phyloP scores from a whole-genome alignment of 2,329 filamentous ascomycete genomes.

The Exophiala oligosperma region DNA sequence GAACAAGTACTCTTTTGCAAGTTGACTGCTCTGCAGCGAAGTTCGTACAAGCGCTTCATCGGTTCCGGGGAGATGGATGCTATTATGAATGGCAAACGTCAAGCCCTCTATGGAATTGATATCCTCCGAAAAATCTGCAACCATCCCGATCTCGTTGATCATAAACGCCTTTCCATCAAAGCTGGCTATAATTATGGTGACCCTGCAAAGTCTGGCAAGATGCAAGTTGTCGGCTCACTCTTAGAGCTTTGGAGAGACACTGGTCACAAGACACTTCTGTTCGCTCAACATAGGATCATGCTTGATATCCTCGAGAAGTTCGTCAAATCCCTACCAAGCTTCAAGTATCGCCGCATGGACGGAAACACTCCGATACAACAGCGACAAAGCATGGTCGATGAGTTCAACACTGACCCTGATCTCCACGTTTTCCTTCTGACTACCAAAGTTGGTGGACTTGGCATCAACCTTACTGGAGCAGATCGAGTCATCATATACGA shows the following conservation, averaged over 20 bases:
- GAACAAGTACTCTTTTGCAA: constrained; percentile 97
- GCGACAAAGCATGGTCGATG: constrained; percentile 86
- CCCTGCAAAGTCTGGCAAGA: constrained; percentile 81
- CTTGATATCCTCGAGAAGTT: constrained; percentile 89
- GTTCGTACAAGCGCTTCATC: constrained; percentile 79
- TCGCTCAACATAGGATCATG: constrained; percentile 93
- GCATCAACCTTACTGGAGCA: constrained; percentile 91
- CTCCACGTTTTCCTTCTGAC: constrained; percentile 90
- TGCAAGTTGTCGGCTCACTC: constrained; percentile 88
- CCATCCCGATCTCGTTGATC: constrained; percentile 84
- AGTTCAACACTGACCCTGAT: constrained; percentile 79
- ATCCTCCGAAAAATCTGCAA: constrained; percentile 96
- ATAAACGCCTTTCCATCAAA: constrained; percentile 58
- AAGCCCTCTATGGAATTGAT: constrained; percentile 87
- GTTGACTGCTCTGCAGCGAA: constrained; percentile 74
- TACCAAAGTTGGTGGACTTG: constrained; percentile 91
- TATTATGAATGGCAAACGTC: constrained; percentile 71
- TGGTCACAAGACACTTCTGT: constrained; percentile 92
- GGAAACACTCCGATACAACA: constrained; percentile 85
- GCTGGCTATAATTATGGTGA: constrained; percentile 74
- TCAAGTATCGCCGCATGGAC: constrained; percentile 88
- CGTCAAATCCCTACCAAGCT: constrained; percentile 64
- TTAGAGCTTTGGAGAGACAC: constrained; percentile 85
- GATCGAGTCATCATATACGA: constrained; percentile 98
- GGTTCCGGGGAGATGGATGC: constrained; percentile 81